phyloP scores from a whole-genome alignment of 768 basidiomycete genomes.

The Tricholoma terreum region DNA sequence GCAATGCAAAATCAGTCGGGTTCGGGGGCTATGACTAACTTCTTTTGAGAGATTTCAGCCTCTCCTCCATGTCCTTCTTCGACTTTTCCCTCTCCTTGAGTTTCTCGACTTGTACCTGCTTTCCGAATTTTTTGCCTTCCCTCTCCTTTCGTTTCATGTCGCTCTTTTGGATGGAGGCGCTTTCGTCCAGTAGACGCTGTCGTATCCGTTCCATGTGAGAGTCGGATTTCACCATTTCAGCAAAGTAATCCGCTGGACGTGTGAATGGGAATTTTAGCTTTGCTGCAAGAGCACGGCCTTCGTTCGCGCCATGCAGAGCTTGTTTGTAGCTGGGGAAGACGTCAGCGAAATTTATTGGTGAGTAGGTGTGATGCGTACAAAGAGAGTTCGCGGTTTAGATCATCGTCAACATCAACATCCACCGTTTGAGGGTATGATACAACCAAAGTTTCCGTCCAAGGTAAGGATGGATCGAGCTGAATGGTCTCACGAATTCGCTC shows the following conservation, averaged over 20 bases:
- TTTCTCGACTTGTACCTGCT: slow-evolving; percentile 95
- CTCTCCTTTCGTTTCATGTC: slow-evolving; percentile 91
- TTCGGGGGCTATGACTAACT: slow-evolving; percentile 49
- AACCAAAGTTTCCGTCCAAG: slow-evolving; percentile 83
- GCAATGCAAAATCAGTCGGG: not conserved
- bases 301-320: slow-evolving; percentile 79
- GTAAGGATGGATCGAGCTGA: slow-evolving; percentile 65
- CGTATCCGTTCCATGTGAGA: slow-evolving; percentile 97
- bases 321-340: slow-evolving; percentile 79
- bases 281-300: slow-evolving; percentile 72
- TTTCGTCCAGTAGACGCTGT: slow-evolving; percentile 84
- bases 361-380: slow-evolving; percentile 59
- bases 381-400: slow-evolving; percentile 91
- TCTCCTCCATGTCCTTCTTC: slow-evolving; percentile 91
- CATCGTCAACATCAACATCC: slow-evolving; percentile 77
- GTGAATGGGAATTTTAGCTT: slow-evolving; percentile 83
- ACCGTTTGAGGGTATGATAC: slow-evolving; percentile 71
- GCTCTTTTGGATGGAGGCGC: slow-evolving; percentile 82
- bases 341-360: not conserved
- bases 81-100: slow-evolving; percentile 83
- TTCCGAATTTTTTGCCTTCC: slow-evolving; percentile 97
- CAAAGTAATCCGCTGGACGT: slow-evolving; percentile 91
- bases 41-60: slow-evolving; percentile 83
- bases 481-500: slow-evolving; percentile 79
- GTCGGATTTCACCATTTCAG: slow-evolving; percentile 98